Evolutionary conservation across 2,329 filamentous ascomycete species (phyloP).

Genomic region (Cryphonectria nitschkei): DNA sequence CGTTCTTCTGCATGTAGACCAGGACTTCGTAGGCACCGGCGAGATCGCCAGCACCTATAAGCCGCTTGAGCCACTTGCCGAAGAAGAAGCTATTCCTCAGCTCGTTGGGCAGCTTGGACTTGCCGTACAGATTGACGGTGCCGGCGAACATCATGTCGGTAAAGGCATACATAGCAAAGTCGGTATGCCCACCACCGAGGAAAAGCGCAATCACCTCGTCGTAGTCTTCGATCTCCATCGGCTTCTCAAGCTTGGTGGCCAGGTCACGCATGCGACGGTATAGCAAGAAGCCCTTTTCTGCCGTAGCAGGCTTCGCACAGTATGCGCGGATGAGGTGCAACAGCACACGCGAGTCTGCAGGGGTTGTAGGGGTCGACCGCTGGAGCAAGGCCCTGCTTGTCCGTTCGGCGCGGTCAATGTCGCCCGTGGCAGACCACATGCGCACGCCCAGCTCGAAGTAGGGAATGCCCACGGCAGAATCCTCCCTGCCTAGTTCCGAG

Average conservation of each 20-base stretch:
- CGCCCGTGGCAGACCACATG: constrained; percentile 62
- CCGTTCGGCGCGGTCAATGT: constrained; percentile 62
- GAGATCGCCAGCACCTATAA: constrained; percentile 73
- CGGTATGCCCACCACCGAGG: constrained; percentile 65
- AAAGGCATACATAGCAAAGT: constrained; percentile 75
- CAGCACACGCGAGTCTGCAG: constrained; percentile 58
- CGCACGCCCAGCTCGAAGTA: constrained; percentile 70
- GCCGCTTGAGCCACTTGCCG: constrained; percentile 84
- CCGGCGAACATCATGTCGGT: constrained; percentile 84
- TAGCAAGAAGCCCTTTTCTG: constrained; percentile 64
- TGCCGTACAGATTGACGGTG: constrained; percentile 51
- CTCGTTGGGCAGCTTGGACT: constrained; percentile 48
- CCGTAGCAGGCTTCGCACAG: constrained; percentile 54
- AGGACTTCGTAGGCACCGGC: constrained; percentile 74
- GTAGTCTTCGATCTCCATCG: constrained; percentile 74
- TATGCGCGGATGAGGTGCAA: constrained; percentile 73
- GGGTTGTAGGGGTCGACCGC: constrained; percentile 37
- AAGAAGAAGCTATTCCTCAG: constrained; percentile 79
- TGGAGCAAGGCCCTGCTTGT: constrained; percentile 59
- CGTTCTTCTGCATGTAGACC: constrained; percentile 72
- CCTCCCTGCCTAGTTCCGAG: constrained; percentile 47
- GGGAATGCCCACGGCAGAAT: constrained; percentile 13
- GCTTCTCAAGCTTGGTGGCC: constrained; percentile 23
- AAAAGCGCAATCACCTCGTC: constrained; percentile 75
- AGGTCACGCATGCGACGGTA: constrained; percentile 68